phyloP scores from a whole-genome alignment of 495 filamentous ascomycete species.

The Trichocladium uniseriatum region DNA sequence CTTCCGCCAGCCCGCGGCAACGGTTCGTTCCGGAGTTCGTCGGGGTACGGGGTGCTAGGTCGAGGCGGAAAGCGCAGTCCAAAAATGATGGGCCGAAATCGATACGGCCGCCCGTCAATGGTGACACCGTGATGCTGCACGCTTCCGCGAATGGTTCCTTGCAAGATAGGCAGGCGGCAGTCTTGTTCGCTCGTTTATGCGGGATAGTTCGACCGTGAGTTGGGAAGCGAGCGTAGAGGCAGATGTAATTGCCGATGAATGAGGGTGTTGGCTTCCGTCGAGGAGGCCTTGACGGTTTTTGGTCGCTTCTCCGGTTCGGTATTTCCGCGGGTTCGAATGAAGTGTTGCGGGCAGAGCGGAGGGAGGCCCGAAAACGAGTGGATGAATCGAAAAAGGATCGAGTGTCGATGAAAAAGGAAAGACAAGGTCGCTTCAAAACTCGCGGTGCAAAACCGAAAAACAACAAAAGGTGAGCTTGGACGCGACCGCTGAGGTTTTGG shows the following conservation, averaged over 20 bases:
- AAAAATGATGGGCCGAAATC: not conserved
- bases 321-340: not conserved
- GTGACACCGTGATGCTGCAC: conserved; percentile 18
- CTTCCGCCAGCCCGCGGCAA: not conserved
- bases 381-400: conserved; percentile 13
- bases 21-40: conserved; percentile 1
- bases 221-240: not conserved
- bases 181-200: not conserved
- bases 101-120: not conserved
- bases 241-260: not conserved
- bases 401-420: conserved; percentile 7
- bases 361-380: conserved; percentile 13
- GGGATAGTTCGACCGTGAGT: not conserved
- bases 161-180: conserved; percentile 9
- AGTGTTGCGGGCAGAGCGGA: not conserved
- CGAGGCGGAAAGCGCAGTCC: not conserved
- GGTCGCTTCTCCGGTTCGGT: conserved; percentile 1
- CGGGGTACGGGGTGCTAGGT: not conserved
- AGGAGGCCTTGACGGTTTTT: conserved; percentile 6
- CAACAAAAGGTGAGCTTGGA: not conserved
- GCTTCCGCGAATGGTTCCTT: conserved; percentile 15
- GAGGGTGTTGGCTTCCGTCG: not conserved
- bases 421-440: not conserved
- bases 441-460: not conserved
- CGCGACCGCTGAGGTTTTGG: conserved; percentile 17